These are phyloP conservation scores for Dothistroma septosporum DNA, from an alignment of 2,329 filamentous ascomycete genomes.

Conservation along the genomic window DNA sequence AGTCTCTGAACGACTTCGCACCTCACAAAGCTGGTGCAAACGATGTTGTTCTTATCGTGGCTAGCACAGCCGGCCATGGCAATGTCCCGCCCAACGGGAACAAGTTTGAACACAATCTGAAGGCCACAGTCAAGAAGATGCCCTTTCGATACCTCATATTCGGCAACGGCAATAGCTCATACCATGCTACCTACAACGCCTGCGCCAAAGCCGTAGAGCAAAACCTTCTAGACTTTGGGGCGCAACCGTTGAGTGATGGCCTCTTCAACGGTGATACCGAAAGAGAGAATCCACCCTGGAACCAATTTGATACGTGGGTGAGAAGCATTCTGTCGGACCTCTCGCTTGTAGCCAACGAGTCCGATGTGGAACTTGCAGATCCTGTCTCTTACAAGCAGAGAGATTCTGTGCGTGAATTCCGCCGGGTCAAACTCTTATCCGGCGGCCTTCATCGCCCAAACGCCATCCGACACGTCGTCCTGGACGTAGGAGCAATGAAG, in stretches of 20 bases:
- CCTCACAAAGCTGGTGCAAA: background rate
- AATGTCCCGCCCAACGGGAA: conserved; percentile 5
- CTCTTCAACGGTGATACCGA: conserved; percentile 6
- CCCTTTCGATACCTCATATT: conserved; percentile 2
- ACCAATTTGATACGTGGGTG: conserved; percentile 5
- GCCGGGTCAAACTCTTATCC: no score
- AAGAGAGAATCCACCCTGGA: conserved; percentile 7
- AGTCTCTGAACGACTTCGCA: conserved; percentile 3
- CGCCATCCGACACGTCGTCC: conserved; percentile 5
- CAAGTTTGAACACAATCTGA: background rate
- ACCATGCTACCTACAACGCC: conserved; percentile 6
- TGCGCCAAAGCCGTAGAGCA: conserved; percentile 1
- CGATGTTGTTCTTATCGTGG: conserved; percentile 5
- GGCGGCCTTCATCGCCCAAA: no score
- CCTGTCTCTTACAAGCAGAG: no score
- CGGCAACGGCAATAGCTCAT: conserved; percentile 9
- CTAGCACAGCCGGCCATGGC: conserved; percentile 6
- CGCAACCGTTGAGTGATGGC: background rate
- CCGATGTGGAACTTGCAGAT: background rate
- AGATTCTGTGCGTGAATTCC: no score
- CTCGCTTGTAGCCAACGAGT: background rate
- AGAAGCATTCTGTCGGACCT: background rate
- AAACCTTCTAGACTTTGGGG: background rate
- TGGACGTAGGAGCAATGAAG: background rate
- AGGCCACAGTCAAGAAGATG: background rate